Evolutionary conservation across 495 filamentous ascomycete species (phyloP), one percentile per base, ranked within the genome.

Genomic region (Xylaria longipes): DNA sequence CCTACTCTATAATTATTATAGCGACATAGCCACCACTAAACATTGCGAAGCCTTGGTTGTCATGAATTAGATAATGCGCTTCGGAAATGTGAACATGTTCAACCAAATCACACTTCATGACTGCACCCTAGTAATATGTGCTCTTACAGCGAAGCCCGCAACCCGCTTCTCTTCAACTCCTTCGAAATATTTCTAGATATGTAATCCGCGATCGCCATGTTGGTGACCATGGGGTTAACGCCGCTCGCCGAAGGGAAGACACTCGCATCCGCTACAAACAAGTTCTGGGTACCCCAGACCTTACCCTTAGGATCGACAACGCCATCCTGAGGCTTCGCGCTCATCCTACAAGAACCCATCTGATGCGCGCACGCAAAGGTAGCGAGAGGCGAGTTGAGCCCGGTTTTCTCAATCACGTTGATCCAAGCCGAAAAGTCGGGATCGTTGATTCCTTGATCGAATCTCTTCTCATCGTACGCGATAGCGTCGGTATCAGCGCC

Each of bases 191-290:
- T 84, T 79, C 84, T 78, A 8, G 85, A 86, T 35, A 92, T 87
- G 83, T 85, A 87, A 69, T 91, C 87, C 33, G 90, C 85, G 73
- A 97, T 94, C 3, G 90, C 93, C 94, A 97, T 96, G 68, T 87
- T 91, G 56, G 94, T 97, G 43, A 97, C 82, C 95, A 97, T 97
- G 4, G 94, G 95, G 78, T 97, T 97, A 14, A 97, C 94, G 6
- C 95, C 95, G 73, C 91, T 94, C 6, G 95, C 94, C 68, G 90
- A 92, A 0, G 95, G 95, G 72, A 97, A 94, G 0, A 97, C 90
- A 73, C 93, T 97, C 35, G 94, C 92, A 84, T 98, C 95, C 3
- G 90, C 87, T 3, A 97, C 89, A 76, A 91, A 96, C 73, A 97
- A 70, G 0, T 89, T 90, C 58, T 91, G 82, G 0, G 87, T 85